Base-by-base conservation (phyloP, 2,329 filamentous ascomycete genomes). In the Amphichorda felina region DNA sequence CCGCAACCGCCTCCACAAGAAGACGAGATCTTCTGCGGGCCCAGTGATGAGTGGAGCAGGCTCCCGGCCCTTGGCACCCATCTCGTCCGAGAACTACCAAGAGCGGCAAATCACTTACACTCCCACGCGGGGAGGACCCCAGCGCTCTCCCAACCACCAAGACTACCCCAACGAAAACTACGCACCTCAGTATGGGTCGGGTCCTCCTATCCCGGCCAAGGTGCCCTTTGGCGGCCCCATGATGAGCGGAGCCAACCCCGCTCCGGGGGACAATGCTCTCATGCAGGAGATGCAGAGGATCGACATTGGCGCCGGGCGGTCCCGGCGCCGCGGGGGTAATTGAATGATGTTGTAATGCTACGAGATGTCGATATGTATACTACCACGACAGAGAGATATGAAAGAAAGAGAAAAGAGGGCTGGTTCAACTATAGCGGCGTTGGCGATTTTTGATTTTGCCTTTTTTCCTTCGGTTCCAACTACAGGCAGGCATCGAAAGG, bases 271-370 rank as follows among this genome's bases (percentile, higher is more conserved):
- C 42, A 65, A 67, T 55, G 73, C 79, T 15, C 57, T 88, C 35
- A 70, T 81, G 55, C 66, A 84, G 42, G 82, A 88, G 57, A 71
- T 88, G 66, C 75, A 69, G 46, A 64, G 65, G 33, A 80, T 81
- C 41, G 75, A 81, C 46, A 70, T 81, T 43, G 76, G 76, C n/a
- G 61, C 62, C 17, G 75, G 74, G 4, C 60, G 75, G 39, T 68
- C 70, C 18, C 60, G 71, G 46, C 60, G 72, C 30, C 65, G 69
- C 35, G 59, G 61, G 22, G 61, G 59, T 17, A 63, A 62, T 40
- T 64, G 38, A 34, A 5, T 24, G 21, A 24, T 24, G 21, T 24
- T 24, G 21, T 24, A 24, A 24, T 24, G 21, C 21, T 24, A 24
- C 10, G 21, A 24, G 10, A 24, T 24, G 21, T 24, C 10, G 6